Evolutionary conservation across 768 basidiomycete genomes (phyloP), one percentile per base, ranked within the genome.

Genomic region (Bullera alba): DNA sequence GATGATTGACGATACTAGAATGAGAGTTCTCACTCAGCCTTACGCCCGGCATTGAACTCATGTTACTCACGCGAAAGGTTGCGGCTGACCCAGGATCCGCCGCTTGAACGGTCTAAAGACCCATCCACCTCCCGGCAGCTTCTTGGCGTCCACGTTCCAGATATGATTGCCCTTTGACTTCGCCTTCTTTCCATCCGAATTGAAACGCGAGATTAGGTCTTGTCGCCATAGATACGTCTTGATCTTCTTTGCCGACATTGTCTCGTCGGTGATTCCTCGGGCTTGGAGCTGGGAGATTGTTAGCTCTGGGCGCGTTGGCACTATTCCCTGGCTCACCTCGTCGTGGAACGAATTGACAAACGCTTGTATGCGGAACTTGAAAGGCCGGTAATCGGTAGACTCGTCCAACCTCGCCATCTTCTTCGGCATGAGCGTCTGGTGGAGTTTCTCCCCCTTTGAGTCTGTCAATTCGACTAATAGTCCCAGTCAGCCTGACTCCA

Each of bases 161-260:
- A 96, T 95, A 65, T 97, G 93, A 74, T 99, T 99, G 41, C 93
- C 93, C 76, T 95, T 95, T 47, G 89, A 92, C 74, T 99, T 99
- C 21, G 92, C 87, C 75, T 99, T 99, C 74, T 96, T 96, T 29
- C 93, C 93, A 70, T 97, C 93, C 65, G 96, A 90, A 70, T 99
- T 99, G 77, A 92, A 97, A 26, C 93, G 86, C 25, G 90, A 84
- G 68, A 99, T 97, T 69, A 85, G 84, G 62, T 92, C 88, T 53
- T 75, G 73, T 29, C 83, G 83, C 93, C 93, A 99, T 43, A 99
- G 81, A 75, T 95, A 99, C 30, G 74, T 89, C 84, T 61, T 91
- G 53, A 88, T 87, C 81, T 93, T 93, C 75, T 95, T 95, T 82
- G 88, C 89, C 42, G 90, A 87, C 73, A 95, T 86, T 73, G 89